Evolutionary conservation across 768 basidiomycete genomes (phyloP).

Genomic region (Macrolepiota albuminosa): DNA sequence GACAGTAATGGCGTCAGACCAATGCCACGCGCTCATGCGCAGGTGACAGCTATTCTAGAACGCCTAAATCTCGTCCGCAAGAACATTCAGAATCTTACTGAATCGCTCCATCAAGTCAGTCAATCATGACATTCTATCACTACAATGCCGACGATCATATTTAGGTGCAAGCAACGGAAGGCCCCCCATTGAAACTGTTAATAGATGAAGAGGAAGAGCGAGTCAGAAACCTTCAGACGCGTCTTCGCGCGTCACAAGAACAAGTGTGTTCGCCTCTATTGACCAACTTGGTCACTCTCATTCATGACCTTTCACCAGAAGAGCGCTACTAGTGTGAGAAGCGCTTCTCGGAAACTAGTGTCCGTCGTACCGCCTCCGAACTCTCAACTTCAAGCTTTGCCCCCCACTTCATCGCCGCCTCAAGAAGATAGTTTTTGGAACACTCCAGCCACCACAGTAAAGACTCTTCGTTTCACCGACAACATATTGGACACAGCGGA

Average conservation of each 20-base stretch:
- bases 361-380: conserved; percentile 8
- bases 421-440: conserved; percentile 62
- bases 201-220: conserved; percentile 38
- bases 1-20: conserved; percentile 37
- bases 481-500: conserved; percentile 50
- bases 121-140: neutral
- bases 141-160: conserved; percentile 12
- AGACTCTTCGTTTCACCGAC: conserved; percentile 59
- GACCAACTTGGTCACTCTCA: neutral
- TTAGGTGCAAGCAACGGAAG: conserved; percentile 21
- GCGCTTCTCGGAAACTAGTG: conserved; percentile 3
- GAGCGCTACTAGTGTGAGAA: neutral
- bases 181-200: conserved; percentile 27
- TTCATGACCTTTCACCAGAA: conserved; percentile 17
- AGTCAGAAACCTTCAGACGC: conserved; percentile 32
- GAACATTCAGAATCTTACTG: conserved; percentile 30
- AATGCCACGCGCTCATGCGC: conserved; percentile 46
- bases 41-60: conserved; percentile 38
- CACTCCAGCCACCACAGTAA: conserved; percentile 49
- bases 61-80: conserved; percentile 33
- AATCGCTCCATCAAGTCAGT: conserved; percentile 28
- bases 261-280: conserved; percentile 25
- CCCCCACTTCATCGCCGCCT: conserved; percentile 25
- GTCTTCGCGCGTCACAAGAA: conserved; percentile 34
- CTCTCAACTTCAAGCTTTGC: conserved; percentile 15